Conservation (phyloP, 495 filamentous ascomycete genomes). For the Daldinia childiae region DNA sequence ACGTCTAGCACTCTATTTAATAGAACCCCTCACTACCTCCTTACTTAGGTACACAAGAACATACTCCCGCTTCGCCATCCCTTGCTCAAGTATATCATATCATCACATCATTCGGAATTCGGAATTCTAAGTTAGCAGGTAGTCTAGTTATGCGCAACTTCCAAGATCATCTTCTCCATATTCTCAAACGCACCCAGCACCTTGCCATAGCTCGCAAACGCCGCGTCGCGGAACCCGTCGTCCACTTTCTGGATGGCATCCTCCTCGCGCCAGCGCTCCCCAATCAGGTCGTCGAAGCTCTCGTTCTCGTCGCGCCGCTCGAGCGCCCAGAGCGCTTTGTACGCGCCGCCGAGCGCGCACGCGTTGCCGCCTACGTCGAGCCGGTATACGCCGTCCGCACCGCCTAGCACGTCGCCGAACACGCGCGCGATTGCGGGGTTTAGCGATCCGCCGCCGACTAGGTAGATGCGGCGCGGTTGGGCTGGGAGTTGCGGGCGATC, state of each 20-base stretch:
- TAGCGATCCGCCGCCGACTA: slow-evolving; percentile 88
- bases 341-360: slow-evolving; percentile 93
- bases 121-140: neutral
- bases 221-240: slow-evolving; percentile 77
- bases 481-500: slow-evolving; percentile 66
- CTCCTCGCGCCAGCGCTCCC: slow-evolving; percentile 83
- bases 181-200: slow-evolving; percentile 80
- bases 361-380: slow-evolving; percentile 96
- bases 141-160: slow-evolving; percentile 55
- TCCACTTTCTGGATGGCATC: slow-evolving; percentile 82
- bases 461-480: slow-evolving; percentile 89
- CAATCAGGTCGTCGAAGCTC: slow-evolving; percentile 89
- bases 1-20: too few relatives aligned
- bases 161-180: slow-evolving; percentile 77
- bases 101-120: too few relatives aligned
- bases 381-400: slow-evolving; percentile 86
- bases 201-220: slow-evolving; percentile 79
- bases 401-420: slow-evolving; percentile 87
- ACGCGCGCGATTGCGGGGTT: slow-evolving; percentile 87
- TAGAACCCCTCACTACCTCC: too few relatives aligned
- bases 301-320: slow-evolving; percentile 67
- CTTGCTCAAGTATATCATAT: neutral
- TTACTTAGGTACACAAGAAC: too few relatives aligned
- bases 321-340: slow-evolving; percentile 93
- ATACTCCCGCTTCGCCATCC: neutral